Conservation (phyloP, 345 rosid species). For the Carallia brachiata region DNA sequence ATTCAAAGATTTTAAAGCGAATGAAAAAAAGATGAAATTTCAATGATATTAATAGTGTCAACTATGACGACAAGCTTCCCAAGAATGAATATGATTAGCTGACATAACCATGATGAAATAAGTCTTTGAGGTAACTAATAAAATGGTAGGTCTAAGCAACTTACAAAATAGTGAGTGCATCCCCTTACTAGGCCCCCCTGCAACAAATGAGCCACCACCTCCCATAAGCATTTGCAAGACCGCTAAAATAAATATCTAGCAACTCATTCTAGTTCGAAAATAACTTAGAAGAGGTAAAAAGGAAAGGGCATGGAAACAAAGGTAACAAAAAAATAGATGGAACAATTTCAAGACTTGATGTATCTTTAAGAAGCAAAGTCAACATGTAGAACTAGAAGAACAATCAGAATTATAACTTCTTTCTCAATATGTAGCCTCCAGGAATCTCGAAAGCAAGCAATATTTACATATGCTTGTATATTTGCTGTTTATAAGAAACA, state of each 20-base stretch:
- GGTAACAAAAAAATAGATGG: background rate
- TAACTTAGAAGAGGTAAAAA: background rate
- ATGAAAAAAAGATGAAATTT: background rate
- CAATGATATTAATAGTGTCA: too few relatives aligned
- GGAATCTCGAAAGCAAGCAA: conserved; percentile 90
- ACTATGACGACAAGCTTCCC: too few relatives aligned
- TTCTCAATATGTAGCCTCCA: conserved; percentile 73
- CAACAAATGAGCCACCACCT: too few relatives aligned
- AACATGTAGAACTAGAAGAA: conserved; percentile 67
- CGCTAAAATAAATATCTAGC: background rate
- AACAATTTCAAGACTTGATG: too few relatives aligned
- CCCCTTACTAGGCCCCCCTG: too few relatives aligned
- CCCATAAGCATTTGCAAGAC: conserved; percentile 43
- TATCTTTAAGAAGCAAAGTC: background rate
- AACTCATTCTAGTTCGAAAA: background rate
- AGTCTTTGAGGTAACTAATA: background rate
- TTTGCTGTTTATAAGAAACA: too few relatives aligned
- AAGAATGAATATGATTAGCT: too few relatives aligned
- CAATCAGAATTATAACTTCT: conserved; percentile 70
- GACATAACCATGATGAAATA: background rate
- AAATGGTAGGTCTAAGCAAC: conserved; percentile 14
- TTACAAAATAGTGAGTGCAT: conserved; percentile 22
- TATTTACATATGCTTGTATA: conserved; percentile 18
- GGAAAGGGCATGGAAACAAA: too few relatives aligned
- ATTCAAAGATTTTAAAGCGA: conserved; percentile 16